These are phyloP conservation scores for Pseudocercospora musae DNA, from an alignment of 2,329 filamentous ascomycete genomes.

Conservation along the genomic window DNA sequence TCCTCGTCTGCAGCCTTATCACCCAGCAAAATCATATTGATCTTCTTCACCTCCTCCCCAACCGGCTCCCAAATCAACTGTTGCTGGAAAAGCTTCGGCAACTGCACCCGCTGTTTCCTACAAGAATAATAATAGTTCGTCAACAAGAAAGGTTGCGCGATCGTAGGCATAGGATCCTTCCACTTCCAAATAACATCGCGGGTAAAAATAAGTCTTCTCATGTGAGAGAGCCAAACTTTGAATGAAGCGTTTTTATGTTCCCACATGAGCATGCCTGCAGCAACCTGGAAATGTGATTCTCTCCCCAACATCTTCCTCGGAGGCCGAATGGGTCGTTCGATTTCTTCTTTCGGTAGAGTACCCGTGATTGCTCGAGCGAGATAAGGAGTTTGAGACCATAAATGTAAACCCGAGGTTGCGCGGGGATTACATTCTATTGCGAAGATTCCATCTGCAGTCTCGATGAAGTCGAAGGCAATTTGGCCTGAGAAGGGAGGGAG, in stretches of 20 bases:
- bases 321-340: conserved; percentile 19
- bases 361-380: conserved; percentile 18
- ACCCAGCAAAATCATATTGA: conserved; percentile 7
- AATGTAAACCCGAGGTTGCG: conserved; percentile 32
- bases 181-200: conserved; percentile 33
- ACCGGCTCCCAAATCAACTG: conserved; percentile 18
- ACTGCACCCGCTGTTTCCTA: conserved; percentile 7
- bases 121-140: conserved; percentile 30
- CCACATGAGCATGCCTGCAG: conserved; percentile 29
- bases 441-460: conserved; percentile 23
- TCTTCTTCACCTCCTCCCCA: conserved; percentile 6
- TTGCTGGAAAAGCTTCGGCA: conserved; percentile 16
- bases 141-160: conserved; percentile 34
- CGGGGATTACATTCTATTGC: conserved; percentile 34
- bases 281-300: conserved; percentile 15
- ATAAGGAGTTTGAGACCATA: conserved; percentile 27
- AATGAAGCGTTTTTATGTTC: conserved; percentile 22
- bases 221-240: conserved; percentile 27
- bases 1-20: background rate
- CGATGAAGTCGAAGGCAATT: conserved; percentile 34
- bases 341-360: conserved; percentile 14
- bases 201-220: conserved; percentile 29
- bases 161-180: conserved; percentile 25
- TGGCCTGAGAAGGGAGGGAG: conserved; percentile 23
- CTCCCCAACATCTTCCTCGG: conserved; percentile 10